Base-by-base conservation (phyloP, 306 rosid species). In the Malus sylvestris region DNA sequence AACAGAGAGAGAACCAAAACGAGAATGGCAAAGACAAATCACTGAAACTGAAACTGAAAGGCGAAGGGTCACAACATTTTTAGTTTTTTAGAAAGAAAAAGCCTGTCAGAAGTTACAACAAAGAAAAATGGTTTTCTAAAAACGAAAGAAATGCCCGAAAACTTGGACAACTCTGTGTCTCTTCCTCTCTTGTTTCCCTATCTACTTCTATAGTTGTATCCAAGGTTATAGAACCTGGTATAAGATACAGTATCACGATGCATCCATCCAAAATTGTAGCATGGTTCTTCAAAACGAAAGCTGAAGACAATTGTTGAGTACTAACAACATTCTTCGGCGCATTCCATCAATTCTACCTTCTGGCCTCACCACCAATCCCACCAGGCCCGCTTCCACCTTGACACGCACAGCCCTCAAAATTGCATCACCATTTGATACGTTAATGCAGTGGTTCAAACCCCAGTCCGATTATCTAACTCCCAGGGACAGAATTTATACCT, bases 161-260 rank as follows among this genome's bases (percentile, higher is more conserved):
- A 32, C 70, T 25, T 42, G 27, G 29, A 52, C 33, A 57, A 77
- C 52, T 63, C 10, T 57, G 59, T 13, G 62, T 66, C 58, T 70
- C 61, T 10, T 59, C 35, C 62, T 64, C 67, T 70, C 62, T 32
- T 27, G 68, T 16, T 67, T 30, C 20, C 80, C 75, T 49, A 76
- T 42, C 73, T 65, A 78, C 68, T 61, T 30, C 33, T 55, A 75
- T 11, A 45, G 63, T 58, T 78, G 52, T 14, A 74, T 40, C 62
- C 52, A 64, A 32, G 35, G 44, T 20, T 33, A 67, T 16, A 30
- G 42, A 66, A 77, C 45, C 46, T 30, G 69, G 83, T 78, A 80
- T 18, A 74, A 69, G 74, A 86, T 81, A 70, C 23, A 83, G 76
- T 74, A 83, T 40, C 81, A 77, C 38, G 68, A 75, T 59, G 82